phyloP scores from a whole-genome alignment of 2,329 filamentous ascomycete genomes.

The Pyricularia sp. region DNA sequence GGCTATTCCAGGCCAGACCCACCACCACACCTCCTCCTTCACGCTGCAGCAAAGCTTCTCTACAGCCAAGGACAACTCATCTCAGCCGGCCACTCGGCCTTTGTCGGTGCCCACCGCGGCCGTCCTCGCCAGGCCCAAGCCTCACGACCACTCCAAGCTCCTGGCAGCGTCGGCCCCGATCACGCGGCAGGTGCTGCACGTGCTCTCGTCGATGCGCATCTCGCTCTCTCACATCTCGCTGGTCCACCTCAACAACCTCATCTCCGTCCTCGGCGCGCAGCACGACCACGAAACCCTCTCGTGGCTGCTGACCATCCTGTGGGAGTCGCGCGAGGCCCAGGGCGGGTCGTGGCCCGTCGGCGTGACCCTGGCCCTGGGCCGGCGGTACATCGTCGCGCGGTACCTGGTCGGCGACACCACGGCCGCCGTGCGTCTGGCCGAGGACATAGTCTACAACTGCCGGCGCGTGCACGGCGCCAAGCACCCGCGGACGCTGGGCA shows the following conservation, averaged over 20 bases:
- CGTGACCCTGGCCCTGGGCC: not conserved
- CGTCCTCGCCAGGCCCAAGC: not conserved
- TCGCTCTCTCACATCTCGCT: not conserved
- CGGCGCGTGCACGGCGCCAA: not conserved
- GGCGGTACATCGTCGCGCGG: not conserved
- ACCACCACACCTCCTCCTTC: not conserved
- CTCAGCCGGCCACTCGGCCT: not conserved
- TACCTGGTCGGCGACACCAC: not conserved
- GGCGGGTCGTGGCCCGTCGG: not conserved
- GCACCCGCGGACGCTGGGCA: not conserved
- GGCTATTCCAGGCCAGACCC: not conserved
- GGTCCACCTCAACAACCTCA: not conserved
- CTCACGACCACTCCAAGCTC: not conserved
- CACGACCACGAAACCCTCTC: not conserved
- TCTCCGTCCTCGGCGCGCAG: not conserved
- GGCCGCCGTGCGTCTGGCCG: not conserved
- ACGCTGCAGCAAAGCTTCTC: not conserved
- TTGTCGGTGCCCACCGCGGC: not conserved
- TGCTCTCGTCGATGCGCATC: not conserved
- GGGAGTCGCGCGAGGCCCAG: not conserved
- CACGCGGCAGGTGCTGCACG: not conserved
- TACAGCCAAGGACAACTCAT: not conserved
- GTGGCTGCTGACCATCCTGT: not conserved
- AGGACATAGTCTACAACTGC: not conserved
- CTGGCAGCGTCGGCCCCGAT: not conserved